phyloP scores from a whole-genome alignment of 306 rosid genomes.

The Lathyrus aphaca region DNA sequence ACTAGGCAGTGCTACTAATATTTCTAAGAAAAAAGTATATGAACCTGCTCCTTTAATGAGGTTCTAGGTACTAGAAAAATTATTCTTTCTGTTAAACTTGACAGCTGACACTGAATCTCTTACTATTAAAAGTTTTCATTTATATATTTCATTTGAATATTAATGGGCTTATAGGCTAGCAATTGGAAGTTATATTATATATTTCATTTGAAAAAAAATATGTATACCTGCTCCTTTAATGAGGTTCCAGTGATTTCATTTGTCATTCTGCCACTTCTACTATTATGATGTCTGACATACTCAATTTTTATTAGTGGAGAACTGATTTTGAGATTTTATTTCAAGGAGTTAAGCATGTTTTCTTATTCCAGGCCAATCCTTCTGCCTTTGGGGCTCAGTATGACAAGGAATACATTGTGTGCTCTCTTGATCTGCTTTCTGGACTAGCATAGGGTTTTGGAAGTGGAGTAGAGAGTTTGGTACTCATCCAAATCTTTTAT shows the following conservation, averaged over 20 bases:
- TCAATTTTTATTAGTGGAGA: slow-evolving; percentile 9
- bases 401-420: slow-evolving; percentile 93
- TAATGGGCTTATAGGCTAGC: slow-evolving; percentile 10
- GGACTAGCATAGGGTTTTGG: slow-evolving; percentile 99
- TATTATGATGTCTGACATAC: slow-evolving; percentile 11
- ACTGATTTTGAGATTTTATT: slow-evolving; percentile 34
- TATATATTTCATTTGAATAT: slow-evolving; percentile 30
- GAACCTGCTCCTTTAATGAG: not conserved
- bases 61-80: slow-evolving; percentile 25
- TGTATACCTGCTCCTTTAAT: too few species aligned
- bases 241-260: too few species aligned
- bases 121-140: slow-evolving; percentile 8
- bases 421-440: slow-evolving; percentile 96
- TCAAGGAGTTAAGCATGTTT: slow-evolving; percentile 30
- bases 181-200: slow-evolving; percentile 32
- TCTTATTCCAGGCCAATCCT: slow-evolving; percentile 79
- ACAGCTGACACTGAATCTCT: not conserved
- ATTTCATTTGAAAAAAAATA: too few species aligned
- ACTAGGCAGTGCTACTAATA: slow-evolving; percentile 25
- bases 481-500: slow-evolving; percentile 44
- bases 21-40: slow-evolving; percentile 5
- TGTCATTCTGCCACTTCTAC: slow-evolving; percentile 24
- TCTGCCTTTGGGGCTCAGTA: slow-evolving; percentile 77
- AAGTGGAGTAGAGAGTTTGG: slow-evolving; percentile 98
- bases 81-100: slow-evolving; percentile 4